Percentiles rank a stretch among this genome's conserved stretches.
Conservation (phyloP, 73 alveolate species). For the Paramecium bursaria region DNA sequence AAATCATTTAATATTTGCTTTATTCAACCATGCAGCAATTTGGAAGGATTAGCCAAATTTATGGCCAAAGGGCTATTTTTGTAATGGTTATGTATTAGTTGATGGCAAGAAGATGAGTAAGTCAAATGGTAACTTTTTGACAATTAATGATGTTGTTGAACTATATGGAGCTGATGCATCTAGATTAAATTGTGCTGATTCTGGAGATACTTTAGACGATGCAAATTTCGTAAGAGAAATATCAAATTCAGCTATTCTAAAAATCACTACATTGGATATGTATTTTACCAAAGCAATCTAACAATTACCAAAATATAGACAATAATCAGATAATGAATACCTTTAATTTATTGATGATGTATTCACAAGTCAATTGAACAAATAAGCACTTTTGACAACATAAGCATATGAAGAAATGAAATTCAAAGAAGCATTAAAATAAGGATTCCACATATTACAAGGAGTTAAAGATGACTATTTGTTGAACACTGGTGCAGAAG, state of each 20-base stretch:
- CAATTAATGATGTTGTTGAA: constrained; percentile 90
- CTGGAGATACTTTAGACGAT: constrained; percentile 99
- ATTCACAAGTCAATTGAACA: constrained; percentile 90
- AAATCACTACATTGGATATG: constrained; percentile 86
- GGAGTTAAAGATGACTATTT: constrained; percentile 93
- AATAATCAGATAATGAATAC: constrained; percentile 71
- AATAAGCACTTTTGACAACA: constrained; percentile 75
- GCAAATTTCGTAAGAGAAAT: constrained; percentile 92
- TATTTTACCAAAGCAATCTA: constrained; percentile 82
- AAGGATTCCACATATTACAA: constrained; percentile 92
- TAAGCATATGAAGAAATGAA: constrained; percentile 92
- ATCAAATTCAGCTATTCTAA: constrained; percentile 88
- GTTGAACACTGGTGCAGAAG: constrained; percentile 82
- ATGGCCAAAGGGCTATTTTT: constrained; percentile 98
- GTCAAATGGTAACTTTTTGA: constrained; percentile 96
- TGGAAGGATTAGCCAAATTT: constrained; percentile 92
- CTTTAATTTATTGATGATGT: constrained; percentile 82
- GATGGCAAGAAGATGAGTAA: constrained; percentile 98
- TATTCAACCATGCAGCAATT: constrained; percentile 99
- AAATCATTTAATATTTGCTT: constrained; percentile 98
- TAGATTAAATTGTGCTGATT: constrained; percentile 97
- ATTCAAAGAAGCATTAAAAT: constrained; percentile 92
- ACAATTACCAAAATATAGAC: constrained; percentile 67
- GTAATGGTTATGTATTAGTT: constrained; percentile 98
- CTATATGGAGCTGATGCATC: constrained; percentile 98